Evolutionary conservation across 495 filamentous ascomycete genomes (phyloP).

Genomic region (Darksidea phi): DNA sequence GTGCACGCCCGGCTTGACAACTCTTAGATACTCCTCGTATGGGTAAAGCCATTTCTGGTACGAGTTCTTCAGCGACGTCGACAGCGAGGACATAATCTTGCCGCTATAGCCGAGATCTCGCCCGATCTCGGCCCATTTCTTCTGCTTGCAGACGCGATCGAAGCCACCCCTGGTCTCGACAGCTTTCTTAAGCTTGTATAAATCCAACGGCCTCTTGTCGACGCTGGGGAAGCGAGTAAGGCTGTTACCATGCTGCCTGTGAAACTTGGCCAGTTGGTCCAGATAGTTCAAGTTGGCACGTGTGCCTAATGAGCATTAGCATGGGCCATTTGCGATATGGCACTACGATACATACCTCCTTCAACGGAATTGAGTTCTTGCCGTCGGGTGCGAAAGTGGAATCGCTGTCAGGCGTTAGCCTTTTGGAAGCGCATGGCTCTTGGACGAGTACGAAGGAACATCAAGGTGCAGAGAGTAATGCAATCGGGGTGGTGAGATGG

Average conservation of each 20-base stretch:
- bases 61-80: conserved; percentile 97
- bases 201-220: conserved; percentile 93
- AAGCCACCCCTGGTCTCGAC: conserved; percentile 93
- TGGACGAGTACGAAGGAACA: neutral
- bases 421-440: conserved; percentile 1
- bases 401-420: conserved; percentile 60
- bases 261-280: conserved; percentile 92
- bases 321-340: conserved; percentile 30
- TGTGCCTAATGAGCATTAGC: conserved; percentile 59
- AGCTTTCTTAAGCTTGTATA: conserved; percentile 95
- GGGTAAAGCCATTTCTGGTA: conserved; percentile 94
- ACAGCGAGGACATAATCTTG: conserved; percentile 99
- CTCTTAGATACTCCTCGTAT: conserved; percentile 90
- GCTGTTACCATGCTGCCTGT: conserved; percentile 93
- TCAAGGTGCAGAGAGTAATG: conserved; percentile 23
- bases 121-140: conserved; percentile 99
- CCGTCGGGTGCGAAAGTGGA: conserved; percentile 94
- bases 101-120: conserved; percentile 96
- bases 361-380: conserved; percentile 98
- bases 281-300: conserved; percentile 95
- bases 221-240: conserved; percentile 93
- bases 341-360: conserved; percentile 72
- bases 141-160: conserved; percentile 90
- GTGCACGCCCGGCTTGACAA: conserved; percentile 95
- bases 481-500: neutral